These are phyloP conservation scores for Tephrocybe sp. DNA, from an alignment of 768 basidiomycete species.

Conservation along the genomic window DNA sequence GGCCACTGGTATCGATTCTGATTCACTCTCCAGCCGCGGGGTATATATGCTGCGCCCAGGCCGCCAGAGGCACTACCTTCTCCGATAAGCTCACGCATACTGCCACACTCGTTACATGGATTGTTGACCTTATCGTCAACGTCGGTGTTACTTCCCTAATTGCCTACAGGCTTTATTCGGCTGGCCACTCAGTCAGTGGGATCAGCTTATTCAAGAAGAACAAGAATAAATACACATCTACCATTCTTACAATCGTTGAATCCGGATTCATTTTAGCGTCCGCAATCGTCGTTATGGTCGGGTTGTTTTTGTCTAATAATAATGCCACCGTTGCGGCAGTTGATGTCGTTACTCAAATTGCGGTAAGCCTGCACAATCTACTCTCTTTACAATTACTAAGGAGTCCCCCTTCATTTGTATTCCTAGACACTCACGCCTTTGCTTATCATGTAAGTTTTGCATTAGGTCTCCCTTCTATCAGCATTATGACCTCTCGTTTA, in stretches of 20 bases:
- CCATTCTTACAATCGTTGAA: neutral
- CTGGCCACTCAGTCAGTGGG: neutral
- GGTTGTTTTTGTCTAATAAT: neutral
- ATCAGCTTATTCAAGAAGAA: neutral
- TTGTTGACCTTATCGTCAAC: neutral
- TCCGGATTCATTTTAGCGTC: neutral
- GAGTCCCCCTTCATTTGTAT: neutral
- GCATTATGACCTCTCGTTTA: too few species aligned
- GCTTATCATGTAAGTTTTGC: neutral
- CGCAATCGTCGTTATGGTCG: conserved; percentile 1
- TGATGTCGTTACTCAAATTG: neutral
- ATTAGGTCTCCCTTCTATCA: too few species aligned
- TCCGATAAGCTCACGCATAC: neutral
- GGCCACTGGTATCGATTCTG: neutral
- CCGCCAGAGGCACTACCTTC: neutral
- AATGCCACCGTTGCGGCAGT: neutral
- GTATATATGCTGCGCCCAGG: neutral
- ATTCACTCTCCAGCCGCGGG: neutral
- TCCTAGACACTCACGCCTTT: neutral
- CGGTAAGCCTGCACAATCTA: neutral
- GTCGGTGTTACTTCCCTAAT: neutral
- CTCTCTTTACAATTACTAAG: neutral
- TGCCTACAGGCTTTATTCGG: neutral
- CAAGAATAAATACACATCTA: neutral
- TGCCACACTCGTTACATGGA: neutral